These are phyloP conservation scores for Tylopilus sp. DNA, from an alignment of 768 basidiomycete species.

Conservation along the genomic window DNA sequence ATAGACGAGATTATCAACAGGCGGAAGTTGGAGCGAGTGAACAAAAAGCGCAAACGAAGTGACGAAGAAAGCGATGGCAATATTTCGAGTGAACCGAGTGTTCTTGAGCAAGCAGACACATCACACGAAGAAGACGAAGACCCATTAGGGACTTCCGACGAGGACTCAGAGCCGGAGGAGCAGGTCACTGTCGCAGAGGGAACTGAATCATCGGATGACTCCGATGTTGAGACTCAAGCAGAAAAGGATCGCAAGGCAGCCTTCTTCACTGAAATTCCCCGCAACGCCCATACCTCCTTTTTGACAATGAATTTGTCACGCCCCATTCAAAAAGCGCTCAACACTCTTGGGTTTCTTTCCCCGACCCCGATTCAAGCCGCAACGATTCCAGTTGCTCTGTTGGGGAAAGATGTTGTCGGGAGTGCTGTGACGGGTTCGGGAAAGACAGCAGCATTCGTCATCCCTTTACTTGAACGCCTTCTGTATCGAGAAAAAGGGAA, in stretches of 20 bases:
- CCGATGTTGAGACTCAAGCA: constrained; percentile 55
- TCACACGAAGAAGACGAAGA: constrained; percentile 33
- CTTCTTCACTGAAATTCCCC: constrained; percentile 68
- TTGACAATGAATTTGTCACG: constrained; percentile 93
- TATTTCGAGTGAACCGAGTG: constrained; percentile 1
- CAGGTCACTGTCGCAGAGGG: constrained; percentile 28
- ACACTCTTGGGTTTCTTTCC: constrained; percentile 71
- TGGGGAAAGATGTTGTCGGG: constrained; percentile 96
- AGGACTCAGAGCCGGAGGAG: constrained; percentile 30
- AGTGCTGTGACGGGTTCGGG: constrained; percentile 96
- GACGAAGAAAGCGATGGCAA: constrained; percentile 18
- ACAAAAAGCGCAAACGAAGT: constrained; percentile 62
- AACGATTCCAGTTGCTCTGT: constrained; percentile 88
- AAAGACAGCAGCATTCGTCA: constrained; percentile 96
- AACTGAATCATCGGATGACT: constrained; percentile 54
- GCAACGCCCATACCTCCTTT: constrained; percentile 72
- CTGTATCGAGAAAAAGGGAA: constrained; percentile 89
- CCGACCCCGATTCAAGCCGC: constrained; percentile 97
- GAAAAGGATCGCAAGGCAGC: constrained; percentile 75
- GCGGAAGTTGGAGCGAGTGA: constrained; percentile 42
- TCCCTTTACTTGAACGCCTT: constrained; percentile 91
- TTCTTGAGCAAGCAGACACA: constrained; percentile 26
- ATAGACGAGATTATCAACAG: constrained; percentile 91
- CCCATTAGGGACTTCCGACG: constrained; percentile 33
- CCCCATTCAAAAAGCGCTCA: constrained; percentile 86